phyloP scores from a whole-genome alignment of 2,329 filamentous ascomycete species.

The Fusarium chlamydosporum region DNA sequence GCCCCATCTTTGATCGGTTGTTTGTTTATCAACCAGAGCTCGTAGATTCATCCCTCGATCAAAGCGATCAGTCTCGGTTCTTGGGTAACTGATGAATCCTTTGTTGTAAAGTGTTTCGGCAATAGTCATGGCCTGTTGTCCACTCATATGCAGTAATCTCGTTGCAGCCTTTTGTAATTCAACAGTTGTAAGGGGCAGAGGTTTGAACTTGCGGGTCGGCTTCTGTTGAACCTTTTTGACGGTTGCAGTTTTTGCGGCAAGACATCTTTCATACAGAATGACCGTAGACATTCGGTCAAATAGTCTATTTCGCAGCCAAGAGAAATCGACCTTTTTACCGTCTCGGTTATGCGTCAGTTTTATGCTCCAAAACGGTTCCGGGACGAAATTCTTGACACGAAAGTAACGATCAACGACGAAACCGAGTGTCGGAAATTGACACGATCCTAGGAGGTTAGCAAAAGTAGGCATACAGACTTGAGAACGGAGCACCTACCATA shows the following conservation, averaged over 20 bases:
- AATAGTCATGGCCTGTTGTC: conserved; percentile 88
- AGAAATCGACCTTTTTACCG: conserved; percentile 83
- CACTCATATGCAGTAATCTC: conserved; percentile 88
- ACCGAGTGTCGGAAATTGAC: conserved; percentile 95
- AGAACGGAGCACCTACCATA: conserved; percentile 71
- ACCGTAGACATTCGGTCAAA: conserved; percentile 89
- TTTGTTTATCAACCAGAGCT: conserved; percentile 85
- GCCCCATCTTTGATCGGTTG: conserved; percentile 82
- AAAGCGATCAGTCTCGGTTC: conserved; percentile 97
- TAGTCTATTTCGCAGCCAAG: conserved; percentile 84
- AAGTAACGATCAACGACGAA: conserved; percentile 98
- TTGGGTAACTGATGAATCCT: conserved; percentile 96
- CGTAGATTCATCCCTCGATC: conserved; percentile 89
- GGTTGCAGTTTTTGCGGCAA: conserved; percentile 80
- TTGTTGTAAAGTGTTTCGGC: conserved; percentile 92
- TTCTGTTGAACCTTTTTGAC: conserved; percentile 91
- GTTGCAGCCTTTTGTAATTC: conserved; percentile 97
- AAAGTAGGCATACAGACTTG: background rate
- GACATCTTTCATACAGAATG: conserved; percentile 87
- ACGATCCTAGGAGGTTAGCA: conserved; percentile 73
- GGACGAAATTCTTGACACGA: conserved; percentile 91
- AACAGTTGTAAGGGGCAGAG: conserved; percentile 92
- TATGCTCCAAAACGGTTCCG: conserved; percentile 94
- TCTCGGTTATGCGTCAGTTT: conserved; percentile 85
- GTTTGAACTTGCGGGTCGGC: conserved; percentile 93